Base-by-base conservation (phyloP, 2,329 filamentous ascomycete species). In the Cercospora brassicicola region DNA sequence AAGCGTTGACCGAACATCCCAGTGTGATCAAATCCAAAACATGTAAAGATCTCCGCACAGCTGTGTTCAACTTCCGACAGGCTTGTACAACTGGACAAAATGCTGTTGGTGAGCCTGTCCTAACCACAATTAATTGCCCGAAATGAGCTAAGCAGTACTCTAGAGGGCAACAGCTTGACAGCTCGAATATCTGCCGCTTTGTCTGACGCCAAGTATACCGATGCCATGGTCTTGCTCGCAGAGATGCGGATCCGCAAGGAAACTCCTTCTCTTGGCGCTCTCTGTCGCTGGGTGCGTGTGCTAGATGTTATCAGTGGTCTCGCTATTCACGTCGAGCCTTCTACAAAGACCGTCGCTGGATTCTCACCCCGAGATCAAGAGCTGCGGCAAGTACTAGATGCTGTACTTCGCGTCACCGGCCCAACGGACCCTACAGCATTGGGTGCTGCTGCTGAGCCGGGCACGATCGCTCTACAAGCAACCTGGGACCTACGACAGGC, bases 211-310 rank as follows among this genome's bases (percentile, higher is more conserved):
- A 87, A 88, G 74, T 90, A 88, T 71, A 83, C 82, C 9, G 89
- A 91, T n/a, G 88, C 89, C 4, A 84, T 84, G 62, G 84, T 91
- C 15, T 76, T 91, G 13, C 83, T 92, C 0, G 86, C 89, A 0
- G 89, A 91, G 79, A 91, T 91, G 89, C 84, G 85, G 31, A 87
- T 91, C 18, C 82, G 89, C n/a, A 81, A 83, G 2, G 84, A 91
- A 69, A 84, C 86, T 18, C 89, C 89, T 0, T 90, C 90, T 72
- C 79, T 91, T 0, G 90, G 90, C 20, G 88, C 89, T 1, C 78
- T 91, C 7, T 91, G 89, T 76, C 86, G 90, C 66, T 92, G 90
- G 90, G 89, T 91, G 4, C 85, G 90, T 66, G 89, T 91, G 74
- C 80, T 91, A 28, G 89, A 91, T 73, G 86, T 91, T 26, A 86